Evolutionary conservation across 2,329 filamentous ascomycete species (phyloP), one percentile per base, ranked within the genome.

Genomic region (Cyphellophora attinorum): DNA sequence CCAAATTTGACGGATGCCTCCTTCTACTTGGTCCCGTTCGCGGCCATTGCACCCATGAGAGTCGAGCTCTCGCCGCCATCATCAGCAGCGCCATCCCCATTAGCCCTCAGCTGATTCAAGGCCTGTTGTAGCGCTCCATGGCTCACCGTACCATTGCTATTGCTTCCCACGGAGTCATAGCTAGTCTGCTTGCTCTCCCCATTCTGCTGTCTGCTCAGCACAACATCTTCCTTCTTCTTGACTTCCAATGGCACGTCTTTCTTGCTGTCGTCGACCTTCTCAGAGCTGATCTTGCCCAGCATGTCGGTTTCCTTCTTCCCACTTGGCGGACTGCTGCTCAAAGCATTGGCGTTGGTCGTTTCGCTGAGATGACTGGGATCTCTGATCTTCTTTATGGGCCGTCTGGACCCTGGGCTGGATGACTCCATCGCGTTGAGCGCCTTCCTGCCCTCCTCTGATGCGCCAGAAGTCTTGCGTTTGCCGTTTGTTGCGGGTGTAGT

Each of bases 271-370:
- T 27, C 28, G 5, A 43, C 25, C 2, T 39, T 31, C 6, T 49
- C 46, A 8, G 19, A 38, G 34, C 35, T 43, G 13, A 43, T 35
- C 25, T 43, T 42, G n/a, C 41, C 46, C 15, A 42, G 19, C 23
- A 42, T 36, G 11, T 44, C 42, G n/a, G 35, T 44, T 33, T 39
- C 43, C 17, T 29, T 33, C 18, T 42, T 46, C 5, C 45, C 40
- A 30, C 40, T 44, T 6, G 39, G 40, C 11, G 37, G 40, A 31
- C 42, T 42, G 5, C 19, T 27, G 10, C 11, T 15, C n/a, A n/a
- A n/a, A 15, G 8, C 5, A 5, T 16, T 5, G 23, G 12, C 11
- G 10, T 38, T 39, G 8, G 31, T 17, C 2, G 36, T 27, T 33
- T 31, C 37, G 12, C 16, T 34, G 15, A 27, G 15, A n/a, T 25